These are phyloP conservation scores for Scopulariopsis brevicaulis DNA, from an alignment of 2,329 filamentous ascomycete genomes.

Conservation along the genomic window DNA sequence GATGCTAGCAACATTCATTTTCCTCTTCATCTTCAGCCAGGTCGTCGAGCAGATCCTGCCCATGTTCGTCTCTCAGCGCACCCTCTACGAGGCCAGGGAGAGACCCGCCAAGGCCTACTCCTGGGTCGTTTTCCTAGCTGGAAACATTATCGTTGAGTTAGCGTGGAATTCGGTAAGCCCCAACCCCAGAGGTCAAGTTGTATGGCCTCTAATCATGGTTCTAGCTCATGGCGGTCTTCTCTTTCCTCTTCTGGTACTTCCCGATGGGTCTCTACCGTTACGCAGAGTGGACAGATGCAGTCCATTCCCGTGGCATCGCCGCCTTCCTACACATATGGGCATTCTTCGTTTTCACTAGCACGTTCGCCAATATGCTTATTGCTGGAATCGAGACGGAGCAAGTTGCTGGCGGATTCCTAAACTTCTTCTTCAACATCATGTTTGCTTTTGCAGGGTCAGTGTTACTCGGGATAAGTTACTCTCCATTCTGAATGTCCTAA, in stretches of 20 bases:
- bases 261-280: conserved; percentile 53
- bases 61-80: conserved; percentile 56
- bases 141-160: conserved; percentile 50
- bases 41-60: conserved; percentile 59
- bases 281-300: conserved; percentile 36
- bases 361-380: conserved; percentile 55
- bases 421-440: conserved; percentile 51
- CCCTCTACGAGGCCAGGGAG: conserved; percentile 60
- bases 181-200: background rate
- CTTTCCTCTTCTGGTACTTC: conserved; percentile 58
- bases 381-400: conserved; percentile 52
- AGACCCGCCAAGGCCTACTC: conserved; percentile 56
- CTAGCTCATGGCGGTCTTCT: conserved; percentile 39
- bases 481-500: background rate
- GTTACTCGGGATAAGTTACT: background rate
- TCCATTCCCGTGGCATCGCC: conserved; percentile 37
- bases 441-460: conserved; percentile 39
- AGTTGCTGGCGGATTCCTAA: conserved; percentile 52
- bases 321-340: conserved; percentile 52
- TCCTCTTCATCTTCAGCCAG: conserved; percentile 57
- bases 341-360: conserved; percentile 55
- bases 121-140: conserved; percentile 56
- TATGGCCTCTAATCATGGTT: background rate
- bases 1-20: conserved; percentile 62
- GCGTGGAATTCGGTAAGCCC: conserved; percentile 44